Conservation (phyloP, 1,284 basidiomycete genomes). For the Cutaneotrichosporon arboriforme region DNA sequence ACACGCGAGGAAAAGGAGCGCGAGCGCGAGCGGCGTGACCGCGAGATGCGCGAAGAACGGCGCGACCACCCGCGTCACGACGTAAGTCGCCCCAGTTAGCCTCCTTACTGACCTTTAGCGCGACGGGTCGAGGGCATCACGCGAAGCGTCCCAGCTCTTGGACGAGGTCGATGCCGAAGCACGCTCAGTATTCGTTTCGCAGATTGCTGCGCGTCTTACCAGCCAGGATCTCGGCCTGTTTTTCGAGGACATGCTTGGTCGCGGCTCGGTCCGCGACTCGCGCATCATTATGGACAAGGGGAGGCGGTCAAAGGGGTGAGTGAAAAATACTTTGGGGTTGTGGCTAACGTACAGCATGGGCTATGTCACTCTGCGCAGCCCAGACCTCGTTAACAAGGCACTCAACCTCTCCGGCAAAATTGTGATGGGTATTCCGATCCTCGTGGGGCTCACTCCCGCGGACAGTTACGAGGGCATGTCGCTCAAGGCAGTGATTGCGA, state of each 20-base stretch:
- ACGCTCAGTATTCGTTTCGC: slow-evolving; percentile 96
- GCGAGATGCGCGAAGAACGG: slow-evolving; percentile 42
- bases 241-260: slow-evolving; percentile 94
- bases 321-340: slow-evolving; percentile 6
- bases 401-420: slow-evolving; percentile 74
- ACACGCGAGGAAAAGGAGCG: slow-evolving; percentile 40
- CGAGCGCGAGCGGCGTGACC: slow-evolving; percentile 37
- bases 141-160: slow-evolving; percentile 51
- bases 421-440: slow-evolving; percentile 95
- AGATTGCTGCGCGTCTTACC: slow-evolving; percentile 89
- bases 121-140: slow-evolving; percentile 58
- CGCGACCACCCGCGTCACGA: slow-evolving; percentile 29
- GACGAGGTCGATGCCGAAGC: slow-evolving; percentile 73
- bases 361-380: slow-evolving; percentile 89
- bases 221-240: slow-evolving; percentile 95
- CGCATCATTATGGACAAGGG: slow-evolving; percentile 90
- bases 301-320: slow-evolving; percentile 90
- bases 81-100: too few relatives aligned
- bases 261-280: slow-evolving; percentile 86
- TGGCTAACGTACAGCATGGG: slow-evolving; percentile 60
- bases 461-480: slow-evolving; percentile 63
- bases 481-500: slow-evolving; percentile 8
- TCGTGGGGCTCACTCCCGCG: slow-evolving; percentile 91
- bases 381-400: slow-evolving; percentile 87
- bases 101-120: slow-evolving; percentile 29